Evolutionary conservation across 768 basidiomycete species (phyloP).

Genomic region (Boletus speciosus): DNA sequence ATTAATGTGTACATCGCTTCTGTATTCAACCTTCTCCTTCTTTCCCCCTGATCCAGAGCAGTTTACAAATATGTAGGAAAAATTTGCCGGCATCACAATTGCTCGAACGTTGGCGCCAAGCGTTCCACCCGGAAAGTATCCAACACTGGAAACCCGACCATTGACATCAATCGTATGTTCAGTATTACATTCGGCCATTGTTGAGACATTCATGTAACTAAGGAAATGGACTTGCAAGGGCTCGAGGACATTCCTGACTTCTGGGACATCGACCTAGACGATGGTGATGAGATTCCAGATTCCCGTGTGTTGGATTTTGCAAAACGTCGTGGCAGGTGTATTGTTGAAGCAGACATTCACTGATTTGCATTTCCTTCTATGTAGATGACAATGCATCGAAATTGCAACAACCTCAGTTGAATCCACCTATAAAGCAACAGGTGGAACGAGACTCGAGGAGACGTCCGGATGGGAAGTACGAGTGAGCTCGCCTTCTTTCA

Average conservation of each 20-base stretch:
- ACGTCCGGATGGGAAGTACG: slow-evolving; percentile 61
- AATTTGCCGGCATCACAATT: slow-evolving; percentile 62
- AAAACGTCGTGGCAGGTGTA: slow-evolving; percentile 22
- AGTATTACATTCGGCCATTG: background rate
- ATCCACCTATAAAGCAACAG: slow-evolving; percentile 1
- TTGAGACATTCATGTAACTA: slow-evolving; percentile 4
- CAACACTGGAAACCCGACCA: slow-evolving; percentile 71
- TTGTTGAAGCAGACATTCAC: background rate
- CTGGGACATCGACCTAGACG: slow-evolving; percentile 47
- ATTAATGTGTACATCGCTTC: slow-evolving; percentile 59
- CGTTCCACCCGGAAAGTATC: slow-evolving; percentile 54
- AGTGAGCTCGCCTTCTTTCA: slow-evolving; percentile 37
- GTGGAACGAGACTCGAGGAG: slow-evolving; percentile 30
- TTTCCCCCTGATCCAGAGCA: slow-evolving; percentile 6
- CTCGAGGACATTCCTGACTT: slow-evolving; percentile 69
- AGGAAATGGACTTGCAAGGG: slow-evolving; percentile 67
- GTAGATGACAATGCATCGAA: background rate
- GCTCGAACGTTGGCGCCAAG: slow-evolving; percentile 55
- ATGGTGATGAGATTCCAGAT: slow-evolving; percentile 23
- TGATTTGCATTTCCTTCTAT: background rate
- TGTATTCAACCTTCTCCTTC: slow-evolving; percentile 35
- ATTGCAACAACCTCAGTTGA: background rate
- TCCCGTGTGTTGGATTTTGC: slow-evolving; percentile 35
- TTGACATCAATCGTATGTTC: slow-evolving; percentile 49
- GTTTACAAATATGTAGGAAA: slow-evolving; percentile 51